Conservation (phyloP, 2,329 filamentous ascomycete species). For the Cladophialophora bantiana region DNA sequence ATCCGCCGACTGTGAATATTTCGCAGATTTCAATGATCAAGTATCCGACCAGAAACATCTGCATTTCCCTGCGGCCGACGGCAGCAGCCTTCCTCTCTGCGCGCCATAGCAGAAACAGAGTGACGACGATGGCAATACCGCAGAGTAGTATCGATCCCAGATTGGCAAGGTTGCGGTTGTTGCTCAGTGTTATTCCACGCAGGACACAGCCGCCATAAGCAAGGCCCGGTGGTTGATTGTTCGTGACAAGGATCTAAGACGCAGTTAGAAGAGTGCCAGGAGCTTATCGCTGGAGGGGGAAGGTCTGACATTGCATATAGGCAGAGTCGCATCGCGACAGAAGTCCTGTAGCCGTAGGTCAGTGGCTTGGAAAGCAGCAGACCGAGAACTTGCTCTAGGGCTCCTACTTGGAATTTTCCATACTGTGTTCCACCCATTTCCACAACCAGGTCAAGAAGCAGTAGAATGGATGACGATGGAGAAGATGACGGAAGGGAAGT, state of each 20-base stretch:
- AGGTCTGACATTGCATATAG: constrained; percentile 79
- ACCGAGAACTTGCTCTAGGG: constrained; percentile 22
- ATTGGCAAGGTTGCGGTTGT: constrained; percentile 75
- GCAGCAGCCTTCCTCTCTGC: constrained; percentile 92
- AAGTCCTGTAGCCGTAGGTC: constrained; percentile 66
- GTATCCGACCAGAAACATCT: constrained; percentile 87
- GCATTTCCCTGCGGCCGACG: constrained; percentile 95
- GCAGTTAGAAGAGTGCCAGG: constrained; percentile 31
- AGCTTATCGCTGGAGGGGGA: constrained; percentile 1
- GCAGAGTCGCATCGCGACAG: constrained; percentile 82
- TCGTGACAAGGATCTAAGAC: constrained; percentile 68
- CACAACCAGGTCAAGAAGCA: constrained; percentile 30
- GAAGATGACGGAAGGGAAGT: constrained; percentile 1
- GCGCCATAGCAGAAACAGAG: constrained; percentile 73
- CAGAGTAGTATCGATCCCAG: constrained; percentile 89
- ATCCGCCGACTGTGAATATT: constrained; percentile 92
- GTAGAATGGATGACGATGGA: constrained; percentile 7
- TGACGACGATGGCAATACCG: constrained; percentile 74
- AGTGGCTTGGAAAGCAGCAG: constrained; percentile 34
- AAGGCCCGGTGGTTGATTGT: constrained; percentile 65
- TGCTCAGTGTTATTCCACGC: constrained; percentile 74
- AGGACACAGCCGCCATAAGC: constrained; percentile 71
- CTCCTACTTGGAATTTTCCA: constrained; percentile 64
- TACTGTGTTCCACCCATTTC: constrained; percentile 62
- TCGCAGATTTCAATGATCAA: constrained; percentile 91